These are phyloP conservation scores for Phycomyces blakesleeanus DNA, from an alignment of 192 early-diverging fungal species.

Conservation along the genomic window DNA sequence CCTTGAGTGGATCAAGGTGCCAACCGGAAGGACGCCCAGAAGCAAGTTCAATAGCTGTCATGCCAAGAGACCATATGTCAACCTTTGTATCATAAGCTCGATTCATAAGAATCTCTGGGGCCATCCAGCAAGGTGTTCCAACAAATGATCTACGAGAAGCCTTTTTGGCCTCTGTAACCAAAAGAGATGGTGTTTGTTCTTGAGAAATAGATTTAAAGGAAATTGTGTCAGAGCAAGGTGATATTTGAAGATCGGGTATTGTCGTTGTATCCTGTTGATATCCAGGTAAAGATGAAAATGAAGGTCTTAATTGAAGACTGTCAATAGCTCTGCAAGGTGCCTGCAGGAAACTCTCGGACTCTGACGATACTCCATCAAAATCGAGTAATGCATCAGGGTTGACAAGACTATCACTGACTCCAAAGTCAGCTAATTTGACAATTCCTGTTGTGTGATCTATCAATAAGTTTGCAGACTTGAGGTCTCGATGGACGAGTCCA, in stretches of 20 bases:
- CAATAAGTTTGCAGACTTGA: constrained; percentile 67
- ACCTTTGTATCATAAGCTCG: constrained; percentile 42
- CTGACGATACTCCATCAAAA: no score
- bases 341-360: no score
- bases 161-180: constrained; percentile 34
- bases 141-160: constrained; percentile 59
- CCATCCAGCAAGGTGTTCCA: constrained; percentile 61
- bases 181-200: not conserved
- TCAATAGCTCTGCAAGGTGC: no score
- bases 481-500: constrained; percentile 64
- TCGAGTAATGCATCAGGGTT: not conserved
- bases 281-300: no score
- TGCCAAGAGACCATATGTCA: constrained; percentile 46
- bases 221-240: not conserved
- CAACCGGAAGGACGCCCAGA: constrained; percentile 34
- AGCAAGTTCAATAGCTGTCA: constrained; percentile 38
- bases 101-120: constrained; percentile 38
- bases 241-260: no score
- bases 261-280: no score
- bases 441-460: constrained; percentile 53
- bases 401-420: constrained; percentile 23
- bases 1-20: constrained; percentile 32
- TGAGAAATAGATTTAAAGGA: not conserved
- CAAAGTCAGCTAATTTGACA: constrained; percentile 64
- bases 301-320: no score